Conservation (phyloP, 1,284 basidiomycete species). For the Rhodotorula sp. region DNA sequence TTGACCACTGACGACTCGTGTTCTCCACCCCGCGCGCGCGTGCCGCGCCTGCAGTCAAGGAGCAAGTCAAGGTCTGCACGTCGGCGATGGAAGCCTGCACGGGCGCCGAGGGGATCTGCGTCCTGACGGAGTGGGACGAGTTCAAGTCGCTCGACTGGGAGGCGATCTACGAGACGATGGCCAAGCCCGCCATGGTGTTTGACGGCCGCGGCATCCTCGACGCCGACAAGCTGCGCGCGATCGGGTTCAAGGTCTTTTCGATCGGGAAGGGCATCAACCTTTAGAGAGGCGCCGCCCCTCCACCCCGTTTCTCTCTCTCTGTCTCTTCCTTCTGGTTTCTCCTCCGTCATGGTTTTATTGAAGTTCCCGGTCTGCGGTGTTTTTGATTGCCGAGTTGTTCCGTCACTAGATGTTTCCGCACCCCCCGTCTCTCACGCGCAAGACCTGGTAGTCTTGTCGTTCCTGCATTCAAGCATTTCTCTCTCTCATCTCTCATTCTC, state of each 20-base stretch:
- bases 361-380: no score
- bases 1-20: no score
- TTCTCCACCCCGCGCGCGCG: neutral
- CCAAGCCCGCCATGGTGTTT: constrained; percentile 94
- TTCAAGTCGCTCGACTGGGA: constrained; percentile 91
- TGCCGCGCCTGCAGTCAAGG: constrained; percentile 61
- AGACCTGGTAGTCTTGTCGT: no score
- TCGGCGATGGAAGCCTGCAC: constrained; percentile 84
- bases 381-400: no score
- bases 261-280: constrained; percentile 48
- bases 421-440: no score
- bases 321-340: neutral
- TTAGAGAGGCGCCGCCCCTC: constrained; percentile 1
- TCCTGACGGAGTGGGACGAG: constrained; percentile 90
- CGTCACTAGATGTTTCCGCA: no score
- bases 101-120: constrained; percentile 83
- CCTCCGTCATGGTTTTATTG: neutral
- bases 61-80: constrained; percentile 74
- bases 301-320: no score
- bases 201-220: constrained; percentile 87
- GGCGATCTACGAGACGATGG: constrained; percentile 80
- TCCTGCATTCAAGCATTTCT: no score
- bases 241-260: constrained; percentile 82
- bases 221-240: constrained; percentile 70
- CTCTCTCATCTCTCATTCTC: no score